A percentile compares a stretch with the other conserved stretches of the same genome.
Evolutionary conservation across 257 asterid species (phyloP).

Genomic region (Solanum etuberosum): DNA sequence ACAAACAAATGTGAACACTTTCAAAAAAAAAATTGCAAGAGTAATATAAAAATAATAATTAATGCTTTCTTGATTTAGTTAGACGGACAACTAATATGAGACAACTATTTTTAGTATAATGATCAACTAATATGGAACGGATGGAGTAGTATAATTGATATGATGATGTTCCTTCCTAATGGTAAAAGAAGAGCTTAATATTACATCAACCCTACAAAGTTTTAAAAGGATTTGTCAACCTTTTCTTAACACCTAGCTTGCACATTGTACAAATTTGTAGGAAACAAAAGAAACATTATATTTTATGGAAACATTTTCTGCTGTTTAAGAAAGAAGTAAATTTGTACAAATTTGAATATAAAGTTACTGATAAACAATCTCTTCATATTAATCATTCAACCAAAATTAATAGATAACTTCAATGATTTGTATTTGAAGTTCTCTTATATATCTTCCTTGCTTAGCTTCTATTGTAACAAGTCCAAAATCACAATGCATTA

Average conservation of each 20-base stretch:
- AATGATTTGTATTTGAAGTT: neutral
- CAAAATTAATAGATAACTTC: neutral
- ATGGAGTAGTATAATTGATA: neutral
- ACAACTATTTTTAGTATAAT: too few relatives aligned
- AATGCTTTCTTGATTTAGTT: too few relatives aligned
- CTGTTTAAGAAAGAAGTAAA: neutral
- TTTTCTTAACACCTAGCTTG: neutral
- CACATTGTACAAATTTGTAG: neutral
- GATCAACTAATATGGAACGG: neutral
- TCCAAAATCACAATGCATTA: neutral
- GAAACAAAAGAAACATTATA: neutral
- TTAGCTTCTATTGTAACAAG: neutral
- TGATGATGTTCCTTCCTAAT: neutral
- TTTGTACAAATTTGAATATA: neutral
- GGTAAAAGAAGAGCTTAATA: neutral
- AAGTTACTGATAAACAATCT: neutral
- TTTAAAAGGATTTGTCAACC: neutral
- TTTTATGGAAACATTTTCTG: neutral
- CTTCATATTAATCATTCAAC: neutral
- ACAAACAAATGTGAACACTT: neutral
- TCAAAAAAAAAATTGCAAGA: neutral
- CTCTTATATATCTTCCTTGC: neutral
- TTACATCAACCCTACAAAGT: neutral
- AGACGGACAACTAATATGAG: too few relatives aligned
- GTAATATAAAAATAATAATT: too few relatives aligned